These are phyloP conservation scores for Pseudozyma pruni DNA, from an alignment of 1,284 basidiomycete species.

Conservation along the genomic window DNA sequence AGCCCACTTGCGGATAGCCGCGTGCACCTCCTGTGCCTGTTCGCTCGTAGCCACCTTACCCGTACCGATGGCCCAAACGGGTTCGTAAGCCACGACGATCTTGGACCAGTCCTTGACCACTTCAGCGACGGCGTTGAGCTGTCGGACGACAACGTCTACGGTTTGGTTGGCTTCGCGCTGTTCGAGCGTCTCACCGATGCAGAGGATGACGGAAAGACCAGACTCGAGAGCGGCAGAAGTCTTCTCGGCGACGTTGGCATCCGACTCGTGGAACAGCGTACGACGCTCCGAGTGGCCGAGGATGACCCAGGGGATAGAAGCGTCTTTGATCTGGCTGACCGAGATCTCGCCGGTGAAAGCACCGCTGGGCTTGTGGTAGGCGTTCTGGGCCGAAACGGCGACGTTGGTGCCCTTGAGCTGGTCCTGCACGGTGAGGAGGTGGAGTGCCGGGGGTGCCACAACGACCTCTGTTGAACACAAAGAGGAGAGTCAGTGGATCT, in stretches of 20 bases:
- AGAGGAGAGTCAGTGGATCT: background rate
- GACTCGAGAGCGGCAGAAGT: constrained; percentile 78
- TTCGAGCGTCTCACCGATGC: constrained; percentile 91
- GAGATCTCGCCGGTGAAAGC: constrained; percentile 81
- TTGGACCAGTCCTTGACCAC: constrained; percentile 83
- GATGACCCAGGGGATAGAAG: constrained; percentile 89
- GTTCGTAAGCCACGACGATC: constrained; percentile 85
- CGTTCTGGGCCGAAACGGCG: constrained; percentile 87
- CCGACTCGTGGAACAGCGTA: constrained; percentile 88
- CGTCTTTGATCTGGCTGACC: constrained; percentile 80
- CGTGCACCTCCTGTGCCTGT: constrained; percentile 93
- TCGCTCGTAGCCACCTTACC: constrained; percentile 89
- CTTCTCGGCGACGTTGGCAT: constrained; percentile 85
- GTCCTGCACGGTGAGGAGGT: constrained; percentile 62
- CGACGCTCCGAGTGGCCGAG: constrained; percentile 98
- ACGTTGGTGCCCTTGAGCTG: constrained; percentile 49
- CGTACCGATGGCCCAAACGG: constrained; percentile 97
- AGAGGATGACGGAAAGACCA: constrained; percentile 88
- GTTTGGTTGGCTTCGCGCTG: constrained; percentile 87
- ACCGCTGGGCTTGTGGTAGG: constrained; percentile 83
- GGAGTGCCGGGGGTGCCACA: constrained; percentile 63
- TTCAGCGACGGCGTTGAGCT: constrained; percentile 81
- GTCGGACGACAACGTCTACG: constrained; percentile 80
- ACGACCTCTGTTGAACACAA: constrained; percentile 55
- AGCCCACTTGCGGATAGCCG: constrained; percentile 83